These are phyloP conservation scores for Neophaeococcomyces mojaviensis DNA, from an alignment of 2,329 filamentous ascomycete species.

Conservation along the genomic window DNA sequence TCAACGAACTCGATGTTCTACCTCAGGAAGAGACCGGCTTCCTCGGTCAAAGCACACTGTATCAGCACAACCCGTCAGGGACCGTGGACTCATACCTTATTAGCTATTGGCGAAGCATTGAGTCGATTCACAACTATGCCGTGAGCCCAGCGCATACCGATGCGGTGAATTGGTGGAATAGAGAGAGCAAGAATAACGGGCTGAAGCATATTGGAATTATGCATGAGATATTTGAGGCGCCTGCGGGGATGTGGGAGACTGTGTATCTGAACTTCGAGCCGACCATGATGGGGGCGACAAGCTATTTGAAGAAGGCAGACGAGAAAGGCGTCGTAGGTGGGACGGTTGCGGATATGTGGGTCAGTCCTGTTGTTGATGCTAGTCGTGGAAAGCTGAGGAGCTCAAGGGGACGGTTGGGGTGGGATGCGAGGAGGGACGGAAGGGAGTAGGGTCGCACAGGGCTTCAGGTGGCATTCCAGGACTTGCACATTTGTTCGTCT, in stretches of 20 bases:
- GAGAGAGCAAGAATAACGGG: slow-evolving; percentile 23
- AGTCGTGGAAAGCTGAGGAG: slow-evolving; percentile 7
- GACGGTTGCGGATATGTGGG: slow-evolving; percentile 3
- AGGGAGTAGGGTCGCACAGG: no score
- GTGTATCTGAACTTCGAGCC: slow-evolving; percentile 39
- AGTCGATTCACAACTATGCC: slow-evolving; percentile 46
- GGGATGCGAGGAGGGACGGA: not conserved
- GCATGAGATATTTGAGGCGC: slow-evolving; percentile 48
- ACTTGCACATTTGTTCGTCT: no score
- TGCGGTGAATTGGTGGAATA: slow-evolving; percentile 46
- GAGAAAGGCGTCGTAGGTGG: slow-evolving; percentile 7
- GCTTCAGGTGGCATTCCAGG: no score
- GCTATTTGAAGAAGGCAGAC: not conserved
- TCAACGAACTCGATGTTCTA: not conserved
- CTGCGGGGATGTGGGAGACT: slow-evolving; percentile 42
- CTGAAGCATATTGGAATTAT: slow-evolving; percentile 42
- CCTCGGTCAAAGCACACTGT: no score
- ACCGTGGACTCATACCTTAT: slow-evolving; percentile 21
- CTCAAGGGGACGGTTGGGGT: slow-evolving; percentile 6
- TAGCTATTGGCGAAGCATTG: slow-evolving; percentile 46
- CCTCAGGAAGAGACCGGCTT: no score
- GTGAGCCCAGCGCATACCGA: slow-evolving; percentile 42
- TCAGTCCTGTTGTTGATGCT: slow-evolving; percentile 12
- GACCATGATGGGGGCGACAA: slow-evolving; percentile 11
- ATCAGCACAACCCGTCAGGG: no score